Percentiles rank a stretch among this genome's conserved stretches.
phyloP scores from a whole-genome alignment of 495 filamentous ascomycete genomes.

The Penicillium waksmanii region DNA sequence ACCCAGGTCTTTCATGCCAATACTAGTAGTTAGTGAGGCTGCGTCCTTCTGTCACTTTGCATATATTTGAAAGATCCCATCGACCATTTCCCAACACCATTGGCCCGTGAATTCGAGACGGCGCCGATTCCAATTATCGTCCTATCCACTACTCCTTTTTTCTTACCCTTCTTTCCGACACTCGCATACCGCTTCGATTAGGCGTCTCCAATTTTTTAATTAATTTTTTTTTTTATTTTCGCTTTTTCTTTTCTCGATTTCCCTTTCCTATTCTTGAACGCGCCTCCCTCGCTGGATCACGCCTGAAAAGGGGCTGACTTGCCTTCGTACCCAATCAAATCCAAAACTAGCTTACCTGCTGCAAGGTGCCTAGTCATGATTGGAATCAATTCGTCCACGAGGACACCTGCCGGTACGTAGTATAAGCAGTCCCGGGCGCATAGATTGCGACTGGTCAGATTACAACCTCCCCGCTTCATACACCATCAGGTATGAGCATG shows the following conservation, averaged over 20 bases:
- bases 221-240: not conserved
- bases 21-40: slow-evolving; percentile 6
- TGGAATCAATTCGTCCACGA: slow-evolving; percentile 32
- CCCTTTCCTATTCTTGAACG: not conserved
- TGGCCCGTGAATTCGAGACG: slow-evolving; percentile 21
- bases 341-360: slow-evolving; percentile 17
- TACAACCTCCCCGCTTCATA: slow-evolving; percentile 9
- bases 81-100: slow-evolving; percentile 15
- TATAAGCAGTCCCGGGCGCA: slow-evolving; percentile 1
- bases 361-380: slow-evolving; percentile 37
- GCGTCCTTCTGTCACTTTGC: slow-evolving; percentile 23
- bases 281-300: slow-evolving; percentile 5
- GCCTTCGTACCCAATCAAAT: slow-evolving; percentile 21
- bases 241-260: not conserved
- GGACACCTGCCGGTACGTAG: slow-evolving; percentile 15
- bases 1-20: not conserved
- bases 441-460: slow-evolving; percentile 20
- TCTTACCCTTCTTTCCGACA: slow-evolving; percentile 4
- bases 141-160: slow-evolving; percentile 19
- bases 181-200: not conserved
- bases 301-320: slow-evolving; percentile 21
- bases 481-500: slow-evolving; percentile 14
- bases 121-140: slow-evolving; percentile 30
- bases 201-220: slow-evolving; percentile 8
- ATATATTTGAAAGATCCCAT: slow-evolving; percentile 25